Evolutionary conservation across 2,329 filamentous ascomycete genomes (phyloP).

Genomic region (Aspergillus tanneri): DNA sequence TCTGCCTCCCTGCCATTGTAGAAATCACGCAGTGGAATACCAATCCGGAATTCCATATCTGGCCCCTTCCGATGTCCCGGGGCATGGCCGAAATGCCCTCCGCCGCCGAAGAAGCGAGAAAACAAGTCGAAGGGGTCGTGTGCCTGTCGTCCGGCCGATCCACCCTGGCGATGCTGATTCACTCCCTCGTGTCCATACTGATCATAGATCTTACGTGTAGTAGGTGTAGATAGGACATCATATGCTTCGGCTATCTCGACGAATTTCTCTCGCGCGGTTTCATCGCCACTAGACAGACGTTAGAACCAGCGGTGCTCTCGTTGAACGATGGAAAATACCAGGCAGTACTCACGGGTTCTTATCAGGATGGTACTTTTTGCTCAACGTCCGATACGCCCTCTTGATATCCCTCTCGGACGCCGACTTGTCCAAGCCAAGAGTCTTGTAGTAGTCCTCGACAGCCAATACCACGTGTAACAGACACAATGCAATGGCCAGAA

Average conservation of each 20-base stretch:
- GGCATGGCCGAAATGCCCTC: constrained; percentile 74
- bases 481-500: constrained; percentile 36
- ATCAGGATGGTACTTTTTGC: constrained; percentile 95
- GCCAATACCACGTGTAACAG: constrained; percentile 42
- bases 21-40: constrained; percentile 80
- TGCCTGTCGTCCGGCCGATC: constrained; percentile 54
- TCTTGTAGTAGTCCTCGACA: constrained; percentile 57
- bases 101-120: constrained; percentile 92
- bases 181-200: constrained; percentile 89
- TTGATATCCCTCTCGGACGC: constrained; percentile 89
- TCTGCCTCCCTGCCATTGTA: constrained; percentile 86
- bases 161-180: constrained; percentile 74
- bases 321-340: not conserved
- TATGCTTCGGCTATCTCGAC: constrained; percentile 94
- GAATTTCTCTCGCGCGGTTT: constrained; percentile 82
- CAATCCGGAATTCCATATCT: constrained; percentile 82
- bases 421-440: constrained; percentile 75
- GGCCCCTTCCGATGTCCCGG: constrained; percentile 75
- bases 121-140: constrained; percentile 97
- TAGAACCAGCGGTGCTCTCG: not conserved
- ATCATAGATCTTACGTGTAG: constrained; percentile 87
- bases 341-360: constrained; percentile 79
- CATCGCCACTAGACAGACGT: constrained; percentile 62
- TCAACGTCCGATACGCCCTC: constrained; percentile 83
- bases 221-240: constrained; percentile 78